phyloP scores from a whole-genome alignment of 768 basidiomycete genomes.

The Crassisporium funariophilum region DNA sequence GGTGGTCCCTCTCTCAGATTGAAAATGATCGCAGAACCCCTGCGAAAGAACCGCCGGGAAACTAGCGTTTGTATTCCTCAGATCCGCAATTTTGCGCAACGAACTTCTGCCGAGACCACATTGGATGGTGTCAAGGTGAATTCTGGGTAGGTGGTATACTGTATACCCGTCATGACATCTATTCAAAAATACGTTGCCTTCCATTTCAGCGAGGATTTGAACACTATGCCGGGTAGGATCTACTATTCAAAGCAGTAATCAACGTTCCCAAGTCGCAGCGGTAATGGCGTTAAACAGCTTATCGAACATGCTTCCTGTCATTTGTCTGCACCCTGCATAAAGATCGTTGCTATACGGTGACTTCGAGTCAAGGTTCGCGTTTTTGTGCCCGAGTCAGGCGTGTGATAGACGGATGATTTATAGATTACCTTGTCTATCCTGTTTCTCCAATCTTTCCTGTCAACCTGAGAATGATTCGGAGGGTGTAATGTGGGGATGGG shows the following conservation, averaged over 20 bases:
- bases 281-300: too few relatives aligned
- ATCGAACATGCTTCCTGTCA: constrained; percentile 14
- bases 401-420: constrained; percentile 16
- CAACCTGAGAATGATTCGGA: background rate
- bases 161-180: too few relatives aligned
- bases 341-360: constrained; percentile 19
- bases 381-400: constrained; percentile 1
- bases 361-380: background rate
- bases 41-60: too few relatives aligned
- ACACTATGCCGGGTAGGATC: constrained; percentile 8
- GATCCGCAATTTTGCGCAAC: too few relatives aligned
- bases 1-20: too few relatives aligned
- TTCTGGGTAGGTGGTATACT: too few relatives aligned
- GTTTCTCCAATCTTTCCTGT: background rate
- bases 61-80: too few relatives aligned
- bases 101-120: too few relatives aligned
- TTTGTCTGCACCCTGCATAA: background rate
- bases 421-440: background rate
- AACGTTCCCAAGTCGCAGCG: too few relatives aligned
- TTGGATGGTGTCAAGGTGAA: constrained; percentile 11
- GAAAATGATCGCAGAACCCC: too few relatives aligned
- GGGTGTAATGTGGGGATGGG: too few relatives aligned
- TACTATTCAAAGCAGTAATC: constrained; percentile 10
- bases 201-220: constrained; percentile 2
- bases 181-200: background rate